Evolutionary conservation across 257 asterid genomes (phyloP), one percentile per base, ranked within the genome.

Genomic region (Parsonsia alboflavescens): DNA sequence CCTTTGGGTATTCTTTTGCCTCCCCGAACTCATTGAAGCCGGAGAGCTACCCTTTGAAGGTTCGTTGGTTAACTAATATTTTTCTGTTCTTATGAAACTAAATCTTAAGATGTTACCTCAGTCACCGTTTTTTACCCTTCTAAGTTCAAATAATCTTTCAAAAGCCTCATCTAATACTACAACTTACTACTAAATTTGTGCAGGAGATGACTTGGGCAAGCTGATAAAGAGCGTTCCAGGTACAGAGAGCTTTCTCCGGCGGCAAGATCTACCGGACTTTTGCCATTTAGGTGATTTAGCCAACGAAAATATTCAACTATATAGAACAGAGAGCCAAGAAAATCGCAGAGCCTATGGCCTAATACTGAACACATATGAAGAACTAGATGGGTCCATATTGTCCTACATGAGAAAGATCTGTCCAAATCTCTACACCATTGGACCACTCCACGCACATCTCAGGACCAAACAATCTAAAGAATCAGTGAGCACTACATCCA

Each of bases 1-100:
- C 72, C 76, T 83, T 28, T 80, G 86, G 84, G 54, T 79, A 0
- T 80, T 73, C 52, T 77, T 83, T 53, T 80, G 86, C 41, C 73
- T 80, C 50, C 84, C 86, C 4, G 69, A 49, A 0, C 80, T 80
- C 46, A 68, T 80, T 68, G 75, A 83, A 71, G 82, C 82, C n/a
- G 82, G 82, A 0, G 82, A 83, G 42, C 76, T 83, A 68, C 86
- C 84, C 6, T 30, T 73, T 5, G 46, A 50, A 42, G 82, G 84
- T 76, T 49, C 19, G 16, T 15, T 49, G 0, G 1, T 6, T 0
- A 5, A n/a, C n/a, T n/a, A n/a, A n/a, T n/a, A 5, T 10, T 21
- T 10, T 4, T 26, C 28, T 48, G 52, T 13, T 42, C 17, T 48
- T 10, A 48, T 42, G 46, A 5, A 42, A 42, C 46, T 0, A 42